Conservation (phyloP, 805 yeast genomes). For the Lachancea kluyveri region DNA sequence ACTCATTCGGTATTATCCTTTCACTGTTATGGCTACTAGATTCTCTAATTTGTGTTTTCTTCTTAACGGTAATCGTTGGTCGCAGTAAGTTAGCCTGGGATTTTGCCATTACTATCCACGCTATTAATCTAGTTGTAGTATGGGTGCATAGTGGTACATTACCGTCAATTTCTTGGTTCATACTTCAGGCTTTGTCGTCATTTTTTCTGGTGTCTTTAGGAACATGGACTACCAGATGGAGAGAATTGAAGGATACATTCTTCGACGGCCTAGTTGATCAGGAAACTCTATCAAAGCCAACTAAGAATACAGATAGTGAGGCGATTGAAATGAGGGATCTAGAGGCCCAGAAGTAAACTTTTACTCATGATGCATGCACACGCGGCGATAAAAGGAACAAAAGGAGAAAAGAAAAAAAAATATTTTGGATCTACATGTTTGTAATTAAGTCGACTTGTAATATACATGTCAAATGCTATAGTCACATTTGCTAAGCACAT, state of each 20-base stretch:
- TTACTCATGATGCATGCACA: too few species aligned
- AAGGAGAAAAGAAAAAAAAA: too few species aligned
- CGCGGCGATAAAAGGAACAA: too few species aligned
- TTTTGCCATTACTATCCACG: conserved; percentile 89
- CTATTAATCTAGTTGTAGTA: conserved; percentile 64
- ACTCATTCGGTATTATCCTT: conserved; percentile 74
- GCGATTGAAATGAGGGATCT: conserved; percentile 20
- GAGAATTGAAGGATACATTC: conserved; percentile 81
- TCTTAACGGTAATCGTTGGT: conserved; percentile 83
- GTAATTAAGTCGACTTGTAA: too few species aligned
- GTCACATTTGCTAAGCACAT: too few species aligned
- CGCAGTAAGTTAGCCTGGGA: conserved; percentile 94
- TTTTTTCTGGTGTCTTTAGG: conserved; percentile 70
- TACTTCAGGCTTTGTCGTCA: conserved; percentile 63
- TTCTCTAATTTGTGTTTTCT: conserved; percentile 74
- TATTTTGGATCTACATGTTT: too few species aligned
- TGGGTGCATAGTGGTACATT: conserved; percentile 59
- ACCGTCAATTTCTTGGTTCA: conserved; percentile 85
- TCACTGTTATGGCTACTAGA: conserved; percentile 76
- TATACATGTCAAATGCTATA: too few species aligned
- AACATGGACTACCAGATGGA: conserved; percentile 88
- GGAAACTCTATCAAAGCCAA: conserved; percentile 23
- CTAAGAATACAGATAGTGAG: background rate
- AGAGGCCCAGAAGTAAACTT: conserved; percentile 19
- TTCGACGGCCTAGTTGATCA: conserved; percentile 76